Conservation (phyloP, 2,329 filamentous ascomycete species). For the Diaporthe sp. region DNA sequence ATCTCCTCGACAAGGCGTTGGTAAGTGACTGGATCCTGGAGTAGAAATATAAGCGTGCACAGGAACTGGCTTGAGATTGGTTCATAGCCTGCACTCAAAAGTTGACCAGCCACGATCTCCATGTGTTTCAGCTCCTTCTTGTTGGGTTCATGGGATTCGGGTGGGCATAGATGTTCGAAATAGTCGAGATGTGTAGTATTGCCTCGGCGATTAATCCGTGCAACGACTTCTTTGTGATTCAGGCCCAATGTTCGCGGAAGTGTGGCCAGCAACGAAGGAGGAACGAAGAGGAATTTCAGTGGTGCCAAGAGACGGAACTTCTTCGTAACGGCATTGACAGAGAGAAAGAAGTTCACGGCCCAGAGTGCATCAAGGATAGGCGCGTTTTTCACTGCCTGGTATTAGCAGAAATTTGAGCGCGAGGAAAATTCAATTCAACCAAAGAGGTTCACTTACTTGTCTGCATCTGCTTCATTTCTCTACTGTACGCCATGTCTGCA, state of each 20-base stretch:
- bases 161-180: constrained; percentile 1
- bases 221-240: not conserved
- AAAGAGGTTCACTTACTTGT: not conserved
- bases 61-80: constrained; percentile 14
- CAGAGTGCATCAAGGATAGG: not conserved
- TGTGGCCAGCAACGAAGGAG: not conserved
- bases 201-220: not conserved
- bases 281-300: not conserved
- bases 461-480: constrained; percentile 23
- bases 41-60: not conserved
- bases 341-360: not conserved
- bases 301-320: constrained; percentile 1
- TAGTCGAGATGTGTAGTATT: constrained; percentile 2
- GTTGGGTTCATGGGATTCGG: not conserved
- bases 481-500: constrained; percentile 12
- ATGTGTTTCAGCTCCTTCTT: not conserved
- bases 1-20: not conserved
- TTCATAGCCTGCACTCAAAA: not conserved
- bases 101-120: constrained; percentile 11
- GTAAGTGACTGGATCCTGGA: not conserved
- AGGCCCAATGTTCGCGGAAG: not conserved
- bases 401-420: not conserved
- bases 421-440: not conserved
- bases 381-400: not conserved
- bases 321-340: not conserved